These are phyloP conservation scores for Trichoderma hamatum DNA, from an alignment of 2,329 filamentous ascomycete species.

Conservation along the genomic window DNA sequence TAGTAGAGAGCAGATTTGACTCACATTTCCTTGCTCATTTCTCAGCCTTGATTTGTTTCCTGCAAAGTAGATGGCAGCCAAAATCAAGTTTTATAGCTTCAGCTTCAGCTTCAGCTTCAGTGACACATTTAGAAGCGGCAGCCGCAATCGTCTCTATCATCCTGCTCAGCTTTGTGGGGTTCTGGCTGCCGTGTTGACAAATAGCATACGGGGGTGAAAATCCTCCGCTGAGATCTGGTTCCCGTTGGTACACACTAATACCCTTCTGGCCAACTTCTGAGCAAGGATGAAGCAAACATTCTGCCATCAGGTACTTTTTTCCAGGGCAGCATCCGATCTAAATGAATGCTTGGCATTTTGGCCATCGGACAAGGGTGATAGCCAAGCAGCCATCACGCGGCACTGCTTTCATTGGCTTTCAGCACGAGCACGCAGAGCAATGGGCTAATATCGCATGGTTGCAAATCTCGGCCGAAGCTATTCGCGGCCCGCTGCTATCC, in stretches of 20 bases:
- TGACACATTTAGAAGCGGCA: background rate
- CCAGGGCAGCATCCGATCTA: background rate
- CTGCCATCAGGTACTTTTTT: background rate
- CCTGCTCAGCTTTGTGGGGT: background rate
- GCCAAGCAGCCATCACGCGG: background rate
- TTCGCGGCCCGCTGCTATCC: background rate
- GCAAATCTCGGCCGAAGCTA: background rate
- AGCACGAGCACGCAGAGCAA: background rate
- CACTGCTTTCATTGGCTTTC: background rate
- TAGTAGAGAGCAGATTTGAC: background rate
- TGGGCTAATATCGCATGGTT: background rate
- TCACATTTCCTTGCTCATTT: background rate
- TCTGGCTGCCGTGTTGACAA: background rate
- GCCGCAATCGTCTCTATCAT: background rate
- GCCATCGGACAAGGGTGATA: background rate
- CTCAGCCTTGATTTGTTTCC: background rate
- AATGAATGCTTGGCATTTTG: background rate
- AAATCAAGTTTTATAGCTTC: background rate
- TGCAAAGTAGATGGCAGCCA: background rate
- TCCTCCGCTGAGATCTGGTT: slow-evolving; percentile 1
- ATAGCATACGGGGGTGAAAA: background rate
- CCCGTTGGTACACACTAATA: background rate
- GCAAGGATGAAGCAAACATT: background rate
- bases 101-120: background rate
- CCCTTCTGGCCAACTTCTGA: background rate